A percentile compares a stretch with the other conserved stretches of the same genome.
Conservation (phyloP, 495 filamentous ascomycete species). For the Neurospora discreta region DNA sequence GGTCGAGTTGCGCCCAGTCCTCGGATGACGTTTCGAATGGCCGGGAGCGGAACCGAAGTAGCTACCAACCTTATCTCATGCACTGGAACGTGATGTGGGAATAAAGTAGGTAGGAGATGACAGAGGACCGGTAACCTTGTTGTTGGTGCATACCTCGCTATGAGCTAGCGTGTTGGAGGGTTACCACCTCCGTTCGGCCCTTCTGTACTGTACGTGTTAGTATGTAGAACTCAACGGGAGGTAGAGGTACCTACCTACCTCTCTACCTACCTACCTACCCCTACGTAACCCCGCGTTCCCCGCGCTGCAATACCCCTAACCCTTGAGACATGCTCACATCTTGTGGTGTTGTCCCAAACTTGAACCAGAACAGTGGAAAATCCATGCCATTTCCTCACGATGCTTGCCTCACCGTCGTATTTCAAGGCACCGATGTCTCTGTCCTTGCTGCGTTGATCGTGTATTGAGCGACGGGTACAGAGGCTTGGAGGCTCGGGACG, state of each 20-base stretch:
- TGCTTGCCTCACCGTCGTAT: not conserved
- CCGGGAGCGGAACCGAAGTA: not conserved
- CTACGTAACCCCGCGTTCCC: too few species aligned
- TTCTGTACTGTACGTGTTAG: too few species aligned
- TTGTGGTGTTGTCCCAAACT: not conserved
- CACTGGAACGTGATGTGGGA: not conserved
- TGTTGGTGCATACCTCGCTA: not conserved
- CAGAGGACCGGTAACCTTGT: not conserved
- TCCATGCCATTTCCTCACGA: not conserved
- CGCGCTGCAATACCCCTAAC: not conserved
- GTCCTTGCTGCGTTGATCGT: not conserved
- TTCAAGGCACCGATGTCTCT: not conserved
- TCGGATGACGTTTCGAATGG: not conserved
- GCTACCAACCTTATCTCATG: too few species aligned
- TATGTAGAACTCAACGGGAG: too few species aligned
- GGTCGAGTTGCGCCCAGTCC: not conserved
- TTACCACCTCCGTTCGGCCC: not conserved
- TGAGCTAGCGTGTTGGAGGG: not conserved
- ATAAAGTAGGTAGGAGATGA: not conserved
- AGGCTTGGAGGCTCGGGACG: not conserved
- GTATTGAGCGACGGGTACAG: not conserved
- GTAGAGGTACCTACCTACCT: too few species aligned
- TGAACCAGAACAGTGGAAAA: not conserved
- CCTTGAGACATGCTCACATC: not conserved
- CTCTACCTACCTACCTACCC: too few species aligned